These are phyloP conservation scores for Pinus tabuliformis DNA, from an alignment of 75 land plant genomes.

Conservation along the genomic window DNA sequence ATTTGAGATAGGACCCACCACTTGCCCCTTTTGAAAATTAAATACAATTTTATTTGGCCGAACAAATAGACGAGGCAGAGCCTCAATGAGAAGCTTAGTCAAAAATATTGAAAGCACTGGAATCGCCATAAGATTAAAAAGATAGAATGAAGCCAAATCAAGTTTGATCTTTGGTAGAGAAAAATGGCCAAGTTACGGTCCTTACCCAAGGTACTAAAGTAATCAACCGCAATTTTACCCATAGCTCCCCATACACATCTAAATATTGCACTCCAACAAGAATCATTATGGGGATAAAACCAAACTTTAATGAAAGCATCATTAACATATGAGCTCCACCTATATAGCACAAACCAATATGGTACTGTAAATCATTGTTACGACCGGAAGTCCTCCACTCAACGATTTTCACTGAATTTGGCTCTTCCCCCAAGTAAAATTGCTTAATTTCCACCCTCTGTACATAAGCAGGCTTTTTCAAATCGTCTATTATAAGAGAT, in stretches of 20 bases:
- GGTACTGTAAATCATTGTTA: constrained; percentile 87
- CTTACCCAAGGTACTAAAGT: constrained; percentile 97
- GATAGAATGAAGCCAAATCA: constrained; percentile 84
- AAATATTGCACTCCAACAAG: constrained; percentile 91
- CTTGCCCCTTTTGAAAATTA: constrained; percentile 81
- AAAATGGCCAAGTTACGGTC: constrained; percentile 96
- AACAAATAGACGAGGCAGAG: constrained; percentile 90
- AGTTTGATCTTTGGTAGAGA: constrained; percentile 93
- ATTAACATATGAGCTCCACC: no score
- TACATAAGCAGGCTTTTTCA: constrained; percentile 88
- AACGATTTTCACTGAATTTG: constrained; percentile 83
- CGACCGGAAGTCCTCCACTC: constrained; percentile 94
- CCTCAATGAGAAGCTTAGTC: constrained; percentile 91
- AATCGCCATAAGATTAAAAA: neutral
- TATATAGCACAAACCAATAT: constrained; percentile 17
- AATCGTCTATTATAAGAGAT: constrained; percentile 73
- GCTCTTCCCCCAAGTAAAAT: constrained; percentile 93
- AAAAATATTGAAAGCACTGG: constrained; percentile 35
- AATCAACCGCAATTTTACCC: constrained; percentile 93
- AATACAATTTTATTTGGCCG: constrained; percentile 93
- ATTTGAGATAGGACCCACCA: constrained; percentile 62
- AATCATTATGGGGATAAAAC: constrained; percentile 12
- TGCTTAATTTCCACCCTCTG: constrained; percentile 87
- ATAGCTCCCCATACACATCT: constrained; percentile 98
- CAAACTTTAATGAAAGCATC: no score